Percentiles rank a stretch among this genome's conserved stretches.
Evolutionary conservation across 805 yeast genomes (phyloP).

Genomic region (Saccharomycopsis sp.): DNA sequence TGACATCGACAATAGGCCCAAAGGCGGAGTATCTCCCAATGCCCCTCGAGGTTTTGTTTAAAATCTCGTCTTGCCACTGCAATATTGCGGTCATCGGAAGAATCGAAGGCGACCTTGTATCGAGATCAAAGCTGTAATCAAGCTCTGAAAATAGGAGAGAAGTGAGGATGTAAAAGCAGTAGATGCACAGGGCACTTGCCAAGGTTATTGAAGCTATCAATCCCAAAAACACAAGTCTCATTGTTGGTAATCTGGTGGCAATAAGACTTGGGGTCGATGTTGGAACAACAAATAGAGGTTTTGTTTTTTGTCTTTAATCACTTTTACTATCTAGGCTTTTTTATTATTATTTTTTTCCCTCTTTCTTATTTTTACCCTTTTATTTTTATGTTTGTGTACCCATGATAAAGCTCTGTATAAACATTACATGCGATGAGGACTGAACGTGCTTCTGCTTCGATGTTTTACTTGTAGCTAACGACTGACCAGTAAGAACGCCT

Average conservation of each 20-base stretch:
- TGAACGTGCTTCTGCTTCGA: too few relatives aligned
- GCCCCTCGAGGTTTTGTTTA: slow-evolving; percentile 10
- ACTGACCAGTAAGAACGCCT: too few relatives aligned
- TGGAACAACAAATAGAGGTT: too few relatives aligned
- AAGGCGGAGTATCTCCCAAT: slow-evolving; percentile 20
- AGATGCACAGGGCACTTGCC: slow-evolving; percentile 10
- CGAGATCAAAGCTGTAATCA: slow-evolving; percentile 15
- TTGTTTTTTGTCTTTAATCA: too few relatives aligned
- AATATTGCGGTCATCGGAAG: slow-evolving; percentile 19
- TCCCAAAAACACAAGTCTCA: slow-evolving; percentile 13
- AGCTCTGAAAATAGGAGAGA: slow-evolving; percentile 6
- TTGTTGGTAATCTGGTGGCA: background rate
- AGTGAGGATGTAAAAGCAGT: slow-evolving; percentile 9
- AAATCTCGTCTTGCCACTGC: slow-evolving; percentile 11
- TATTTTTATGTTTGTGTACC: too few relatives aligned
- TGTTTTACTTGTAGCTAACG: too few relatives aligned
- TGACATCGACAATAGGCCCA: slow-evolving; percentile 15
- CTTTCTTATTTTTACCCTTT: too few relatives aligned
- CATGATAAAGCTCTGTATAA: too few relatives aligned
- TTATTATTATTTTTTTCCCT: too few relatives aligned
- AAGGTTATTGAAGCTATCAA: slow-evolving; percentile 4
- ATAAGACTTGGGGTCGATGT: background rate
- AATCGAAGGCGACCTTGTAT: slow-evolving; percentile 14
- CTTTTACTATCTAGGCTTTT: too few relatives aligned
- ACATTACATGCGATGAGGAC: too few relatives aligned